Percentiles rank a stretch among this genome's conserved stretches.
Evolutionary conservation across 805 yeast species (phyloP).

Genomic region (Sugiyamaella chiloensis): DNA sequence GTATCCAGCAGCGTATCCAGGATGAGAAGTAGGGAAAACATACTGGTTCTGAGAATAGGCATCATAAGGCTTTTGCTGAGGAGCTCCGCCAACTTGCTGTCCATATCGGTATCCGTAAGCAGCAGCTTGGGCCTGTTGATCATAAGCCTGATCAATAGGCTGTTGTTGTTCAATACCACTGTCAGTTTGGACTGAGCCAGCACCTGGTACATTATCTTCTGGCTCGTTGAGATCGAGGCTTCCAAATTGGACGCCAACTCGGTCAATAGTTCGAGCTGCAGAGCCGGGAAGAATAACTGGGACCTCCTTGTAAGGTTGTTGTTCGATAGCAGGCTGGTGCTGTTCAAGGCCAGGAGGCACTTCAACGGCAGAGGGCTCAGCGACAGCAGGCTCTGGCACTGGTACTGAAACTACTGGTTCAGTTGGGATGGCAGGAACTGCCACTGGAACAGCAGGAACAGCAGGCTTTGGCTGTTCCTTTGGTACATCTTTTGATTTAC

Average conservation of each 20-base stretch:
- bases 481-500: constrained; percentile 27
- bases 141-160: constrained; percentile 25
- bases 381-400: constrained; percentile 12
- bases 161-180: constrained; percentile 14
- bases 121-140: constrained; percentile 17
- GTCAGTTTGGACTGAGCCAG: constrained; percentile 4
- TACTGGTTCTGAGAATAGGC: constrained; percentile 18
- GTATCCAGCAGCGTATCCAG: constrained; percentile 20
- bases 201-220: constrained; percentile 23
- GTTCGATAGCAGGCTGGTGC: constrained; percentile 15
- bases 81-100: constrained; percentile 21
- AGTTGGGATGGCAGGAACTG: constrained; percentile 18
- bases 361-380: constrained; percentile 10
- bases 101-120: constrained; percentile 12
- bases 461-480: constrained; percentile 6
- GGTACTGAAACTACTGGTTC: constrained; percentile 6
- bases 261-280: constrained; percentile 40
- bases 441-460: constrained; percentile 5
- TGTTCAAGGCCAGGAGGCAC: constrained; percentile 18
- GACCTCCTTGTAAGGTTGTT: constrained; percentile 38
- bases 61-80: constrained; percentile 19
- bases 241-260: constrained; percentile 63
- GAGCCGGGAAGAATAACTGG: constrained; percentile 54
- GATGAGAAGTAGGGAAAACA: constrained; percentile 24
- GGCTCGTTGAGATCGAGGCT: constrained; percentile 49